Percentiles rank a stretch among this genome's conserved stretches.
Evolutionary conservation across 345 rosid species (phyloP).

Genomic region (Salix suchowensis): DNA sequence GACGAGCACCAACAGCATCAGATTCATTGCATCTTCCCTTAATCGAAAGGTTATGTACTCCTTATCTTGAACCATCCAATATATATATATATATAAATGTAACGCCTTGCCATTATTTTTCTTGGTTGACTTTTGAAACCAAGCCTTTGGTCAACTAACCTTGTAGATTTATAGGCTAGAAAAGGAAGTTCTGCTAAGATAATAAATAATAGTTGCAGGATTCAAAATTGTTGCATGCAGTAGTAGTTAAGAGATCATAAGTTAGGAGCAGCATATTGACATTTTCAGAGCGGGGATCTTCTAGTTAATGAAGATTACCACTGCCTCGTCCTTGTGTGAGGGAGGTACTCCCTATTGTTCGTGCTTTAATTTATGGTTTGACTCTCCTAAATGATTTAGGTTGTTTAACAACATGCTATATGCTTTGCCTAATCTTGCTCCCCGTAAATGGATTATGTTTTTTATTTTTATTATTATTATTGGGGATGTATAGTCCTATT

Average conservation of each 20-base stretch:
- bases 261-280: background rate
- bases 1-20: conserved; percentile 1
- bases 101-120: conserved; percentile 6
- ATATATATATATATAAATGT: background rate
- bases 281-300: background rate
- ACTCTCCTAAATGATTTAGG: conserved; percentile 5
- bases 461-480: background rate
- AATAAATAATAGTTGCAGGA: background rate
- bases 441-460: background rate
- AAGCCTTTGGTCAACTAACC: conserved; percentile 8
- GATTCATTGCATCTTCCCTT: conserved; percentile 18
- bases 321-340: background rate
- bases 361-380: background rate
- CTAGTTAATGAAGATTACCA: background rate
- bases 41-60: background rate
- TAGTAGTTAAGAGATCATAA: background rate
- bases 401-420: background rate
- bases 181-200: background rate
- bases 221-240: background rate
- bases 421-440: background rate
- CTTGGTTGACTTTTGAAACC: conserved; percentile 24
- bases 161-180: background rate
- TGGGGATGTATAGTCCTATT: background rate
- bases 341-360: background rate
- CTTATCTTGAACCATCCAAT: background rate